These are phyloP conservation scores for Rhynchosporium graminicola DNA, from an alignment of 2,329 filamentous ascomycete species.

Conservation along the genomic window DNA sequence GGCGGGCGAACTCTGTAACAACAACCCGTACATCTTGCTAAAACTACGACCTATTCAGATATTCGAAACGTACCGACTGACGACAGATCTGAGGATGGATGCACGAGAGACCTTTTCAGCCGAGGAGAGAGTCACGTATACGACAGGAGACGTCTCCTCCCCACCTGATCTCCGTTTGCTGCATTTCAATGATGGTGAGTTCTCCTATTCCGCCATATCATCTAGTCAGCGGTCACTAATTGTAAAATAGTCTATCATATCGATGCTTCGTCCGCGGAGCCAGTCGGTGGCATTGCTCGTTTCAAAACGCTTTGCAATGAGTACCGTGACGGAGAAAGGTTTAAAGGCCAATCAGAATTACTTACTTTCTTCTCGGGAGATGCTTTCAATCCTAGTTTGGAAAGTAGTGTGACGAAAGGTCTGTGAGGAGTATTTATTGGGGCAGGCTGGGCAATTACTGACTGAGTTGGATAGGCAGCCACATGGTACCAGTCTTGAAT, in stretches of 20 bases:
- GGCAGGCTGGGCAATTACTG: neutral
- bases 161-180: slow-evolving; percentile 24
- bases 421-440: neutral
- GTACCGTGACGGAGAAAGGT: slow-evolving; percentile 16
- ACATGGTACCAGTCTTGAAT: slow-evolving; percentile 25
- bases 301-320: slow-evolving; percentile 25
- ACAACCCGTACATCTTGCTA: neutral
- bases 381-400: slow-evolving; percentile 26
- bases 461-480: slow-evolving; percentile 13
- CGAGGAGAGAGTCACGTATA: slow-evolving; percentile 19
- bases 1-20: neutral
- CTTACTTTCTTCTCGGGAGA: slow-evolving; percentile 25
- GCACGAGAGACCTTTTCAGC: slow-evolving; percentile 11
- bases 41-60: neutral
- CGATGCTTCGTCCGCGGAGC: slow-evolving; percentile 25
- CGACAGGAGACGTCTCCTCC: slow-evolving; percentile 19
- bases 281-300: slow-evolving; percentile 25
- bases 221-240: neutral
- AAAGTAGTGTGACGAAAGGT: slow-evolving; percentile 26
- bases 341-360: slow-evolving; percentile 19
- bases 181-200: slow-evolving; percentile 24
- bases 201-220: neutral
- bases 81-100: neutral
- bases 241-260: slow-evolving; percentile 22
- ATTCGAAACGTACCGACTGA: neutral